Conservation (phyloP, 2,329 filamentous ascomycete species). For the Aspergillus sclerotialis region DNA sequence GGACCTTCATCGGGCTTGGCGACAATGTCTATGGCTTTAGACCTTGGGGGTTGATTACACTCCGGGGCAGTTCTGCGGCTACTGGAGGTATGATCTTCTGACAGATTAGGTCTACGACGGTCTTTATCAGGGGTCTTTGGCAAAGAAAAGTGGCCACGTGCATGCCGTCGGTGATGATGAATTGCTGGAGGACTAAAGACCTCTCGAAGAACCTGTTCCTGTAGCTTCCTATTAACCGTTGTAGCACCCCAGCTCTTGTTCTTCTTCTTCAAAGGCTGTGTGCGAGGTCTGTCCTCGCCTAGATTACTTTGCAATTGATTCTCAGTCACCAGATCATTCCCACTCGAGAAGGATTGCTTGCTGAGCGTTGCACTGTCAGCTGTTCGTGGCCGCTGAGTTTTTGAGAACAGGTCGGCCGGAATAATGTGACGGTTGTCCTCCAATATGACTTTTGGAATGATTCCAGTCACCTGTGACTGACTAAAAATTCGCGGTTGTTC, state of each 20-base stretch:
- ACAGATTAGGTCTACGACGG: conserved; percentile 27
- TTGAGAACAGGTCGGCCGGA: conserved; percentile 71
- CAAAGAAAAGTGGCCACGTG: conserved; percentile 57
- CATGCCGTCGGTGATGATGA: conserved; percentile 67
- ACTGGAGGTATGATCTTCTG: conserved; percentile 23
- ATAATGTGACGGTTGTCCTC: conserved; percentile 93
- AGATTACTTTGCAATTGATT: conserved; percentile 6
- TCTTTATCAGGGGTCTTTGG: conserved; percentile 39
- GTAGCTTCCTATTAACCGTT: conserved; percentile 77
- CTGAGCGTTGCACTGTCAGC: conserved; percentile 20
- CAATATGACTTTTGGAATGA: conserved; percentile 84
- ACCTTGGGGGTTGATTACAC: conserved; percentile 14
- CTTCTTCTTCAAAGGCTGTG: conserved; percentile 38
- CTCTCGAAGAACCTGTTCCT: conserved; percentile 87
- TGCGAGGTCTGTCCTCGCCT: conserved; percentile 8
- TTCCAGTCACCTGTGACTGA: conserved; percentile 68
- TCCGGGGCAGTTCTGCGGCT: conserved; percentile 13
- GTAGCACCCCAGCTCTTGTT: conserved; percentile 75
- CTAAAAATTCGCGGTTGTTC: conserved; percentile 53
- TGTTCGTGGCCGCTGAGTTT: conserved; percentile 42
- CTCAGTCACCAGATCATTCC: conserved; percentile 9
- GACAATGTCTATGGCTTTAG: conserved; percentile 22
- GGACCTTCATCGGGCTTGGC: conserved; percentile 17
- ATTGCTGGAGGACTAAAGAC: conserved; percentile 82
- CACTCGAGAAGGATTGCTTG: conserved; percentile 15